Evolutionary conservation across 78 protist species (phyloP).

Genomic region (Reticulomyxa filosa): DNA sequence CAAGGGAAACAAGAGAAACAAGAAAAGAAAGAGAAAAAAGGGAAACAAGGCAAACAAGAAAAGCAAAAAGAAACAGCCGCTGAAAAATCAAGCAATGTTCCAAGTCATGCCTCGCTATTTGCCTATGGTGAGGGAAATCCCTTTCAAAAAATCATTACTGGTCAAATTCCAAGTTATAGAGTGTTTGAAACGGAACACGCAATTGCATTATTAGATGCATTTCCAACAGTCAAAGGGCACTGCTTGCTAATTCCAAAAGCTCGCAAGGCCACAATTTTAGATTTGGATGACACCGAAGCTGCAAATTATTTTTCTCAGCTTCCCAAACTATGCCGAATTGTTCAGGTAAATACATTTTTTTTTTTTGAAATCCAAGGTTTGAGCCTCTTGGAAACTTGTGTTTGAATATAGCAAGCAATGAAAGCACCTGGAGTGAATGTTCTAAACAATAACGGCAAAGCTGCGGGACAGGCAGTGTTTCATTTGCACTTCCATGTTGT

Average conservation of each 20-base stretch:
- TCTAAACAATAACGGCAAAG: background rate
- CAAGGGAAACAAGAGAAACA: too few species aligned
- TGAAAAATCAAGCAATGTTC: too few species aligned
- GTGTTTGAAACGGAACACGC: constrained; percentile 7
- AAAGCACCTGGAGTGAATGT: background rate
- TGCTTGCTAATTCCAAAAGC: constrained; percentile 13
- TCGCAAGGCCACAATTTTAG: background rate
- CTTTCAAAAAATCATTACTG: background rate
- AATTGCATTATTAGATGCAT: constrained; percentile 20
- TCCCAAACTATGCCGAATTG: background rate
- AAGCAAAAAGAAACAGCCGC: too few species aligned
- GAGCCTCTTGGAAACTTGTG: too few species aligned
- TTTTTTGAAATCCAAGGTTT: too few species aligned
- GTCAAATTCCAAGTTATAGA: constrained; percentile 8
- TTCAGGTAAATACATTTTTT: too few species aligned
- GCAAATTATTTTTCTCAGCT: background rate
- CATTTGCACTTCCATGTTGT: constrained; percentile 7
- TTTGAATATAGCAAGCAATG: too few species aligned
- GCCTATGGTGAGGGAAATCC: background rate
- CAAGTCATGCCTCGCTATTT: too few species aligned
- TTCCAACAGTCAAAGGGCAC: constrained; percentile 17
- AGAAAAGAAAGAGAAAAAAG: too few species aligned
- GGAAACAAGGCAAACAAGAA: too few species aligned
- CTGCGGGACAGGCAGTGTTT: constrained; percentile 8
- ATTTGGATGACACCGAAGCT: background rate